Percentiles rank a stretch among this genome's conserved stretches.
phyloP scores from a whole-genome alignment of 139 green algal genomes.

The Tetradesmus obliquus region DNA sequence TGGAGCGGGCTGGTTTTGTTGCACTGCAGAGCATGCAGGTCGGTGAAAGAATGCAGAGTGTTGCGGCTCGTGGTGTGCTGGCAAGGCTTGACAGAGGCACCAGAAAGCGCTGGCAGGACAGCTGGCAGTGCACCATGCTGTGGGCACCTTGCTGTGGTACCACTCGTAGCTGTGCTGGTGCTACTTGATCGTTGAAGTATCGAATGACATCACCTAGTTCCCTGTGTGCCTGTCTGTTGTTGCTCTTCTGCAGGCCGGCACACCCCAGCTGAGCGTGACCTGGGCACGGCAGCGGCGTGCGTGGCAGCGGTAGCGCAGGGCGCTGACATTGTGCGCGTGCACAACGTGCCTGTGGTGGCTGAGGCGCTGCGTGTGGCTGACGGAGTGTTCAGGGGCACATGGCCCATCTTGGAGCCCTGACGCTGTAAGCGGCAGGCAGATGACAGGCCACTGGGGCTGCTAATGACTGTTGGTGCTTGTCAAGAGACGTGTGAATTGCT shows the following conservation, averaged over 20 bases:
- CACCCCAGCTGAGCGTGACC: slow-evolving; percentile 57
- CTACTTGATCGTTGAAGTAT: too few species aligned
- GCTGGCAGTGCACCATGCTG: too few species aligned
- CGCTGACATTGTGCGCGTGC: slow-evolving; percentile 86
- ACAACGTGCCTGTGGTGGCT: slow-evolving; percentile 75
- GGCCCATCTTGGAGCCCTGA: slow-evolving; percentile 15
- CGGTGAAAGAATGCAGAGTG: neutral
- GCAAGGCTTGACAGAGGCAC: too few species aligned
- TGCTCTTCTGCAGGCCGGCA: slow-evolving; percentile 6
- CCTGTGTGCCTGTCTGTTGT: neutral
- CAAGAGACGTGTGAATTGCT: too few species aligned
- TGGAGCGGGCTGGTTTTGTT: neutral
- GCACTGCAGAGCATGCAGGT: neutral
- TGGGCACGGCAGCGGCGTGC: slow-evolving; percentile 65
- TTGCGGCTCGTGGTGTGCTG: neutral
- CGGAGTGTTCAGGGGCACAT: slow-evolving; percentile 60
- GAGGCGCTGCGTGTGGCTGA: slow-evolving; percentile 83
- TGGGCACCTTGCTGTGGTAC: too few species aligned
- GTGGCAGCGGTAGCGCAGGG: slow-evolving; percentile 64
- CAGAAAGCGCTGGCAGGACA: too few species aligned
- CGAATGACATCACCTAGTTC: too few species aligned
- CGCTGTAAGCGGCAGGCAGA: neutral
- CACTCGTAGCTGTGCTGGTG: too few species aligned
- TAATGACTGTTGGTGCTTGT: too few species aligned
- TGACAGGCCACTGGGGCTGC: neutral